phyloP scores from a whole-genome alignment of 768 basidiomycete genomes.

The Mycena capillaripes region DNA sequence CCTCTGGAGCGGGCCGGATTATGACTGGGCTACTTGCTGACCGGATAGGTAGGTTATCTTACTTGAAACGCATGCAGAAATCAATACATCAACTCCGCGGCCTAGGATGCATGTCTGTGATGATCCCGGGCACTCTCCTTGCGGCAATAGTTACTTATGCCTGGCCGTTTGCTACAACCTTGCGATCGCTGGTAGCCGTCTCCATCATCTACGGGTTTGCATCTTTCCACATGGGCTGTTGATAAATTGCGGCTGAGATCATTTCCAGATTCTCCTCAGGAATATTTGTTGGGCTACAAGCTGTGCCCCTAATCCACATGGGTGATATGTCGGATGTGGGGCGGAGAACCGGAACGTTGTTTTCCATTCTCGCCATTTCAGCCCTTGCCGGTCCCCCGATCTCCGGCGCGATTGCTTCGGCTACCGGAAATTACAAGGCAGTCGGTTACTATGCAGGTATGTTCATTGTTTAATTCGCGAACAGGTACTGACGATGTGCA shows the following conservation, averaged over 20 bases:
- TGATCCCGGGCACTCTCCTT: conserved; percentile 71
- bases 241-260: not conserved
- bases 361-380: conserved; percentile 72
- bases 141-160: conserved; percentile 72
- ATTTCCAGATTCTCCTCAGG: conserved; percentile 70
- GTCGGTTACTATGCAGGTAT: conserved; percentile 71
- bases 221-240: not conserved
- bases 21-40: conserved; percentile 68
- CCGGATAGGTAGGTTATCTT: conserved; percentile 57
- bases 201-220: conserved; percentile 76
- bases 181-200: conserved; percentile 63
- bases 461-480: conserved; percentile 13
- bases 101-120: conserved; percentile 75
- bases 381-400: conserved; percentile 81
- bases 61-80: not conserved
- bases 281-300: conserved; percentile 68
- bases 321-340: conserved; percentile 75
- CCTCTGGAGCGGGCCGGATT: conserved; percentile 74
- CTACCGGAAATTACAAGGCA: conserved; percentile 65
- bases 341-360: conserved; percentile 73
- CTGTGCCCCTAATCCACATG: conserved; percentile 71
- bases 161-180: conserved; percentile 75
- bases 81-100: not conserved
- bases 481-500: not conserved
- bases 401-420: conserved; percentile 74